Evolutionary conservation across 2,329 filamentous ascomycete species (phyloP).

Genomic region (Pleurostoma richardsiae): DNA sequence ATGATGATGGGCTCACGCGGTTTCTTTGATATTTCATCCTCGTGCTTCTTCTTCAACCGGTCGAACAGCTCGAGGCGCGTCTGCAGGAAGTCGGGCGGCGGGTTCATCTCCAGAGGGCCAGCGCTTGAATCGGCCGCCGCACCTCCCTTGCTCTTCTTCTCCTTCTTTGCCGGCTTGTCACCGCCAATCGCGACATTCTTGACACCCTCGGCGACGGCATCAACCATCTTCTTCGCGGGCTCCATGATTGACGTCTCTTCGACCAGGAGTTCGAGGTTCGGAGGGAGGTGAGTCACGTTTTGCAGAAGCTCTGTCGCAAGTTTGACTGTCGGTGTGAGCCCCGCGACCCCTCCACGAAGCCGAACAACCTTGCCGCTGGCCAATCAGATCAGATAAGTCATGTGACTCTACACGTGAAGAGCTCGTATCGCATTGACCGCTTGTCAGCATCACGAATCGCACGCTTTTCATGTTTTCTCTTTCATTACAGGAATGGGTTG

Average conservation of each 20-base stretch:
- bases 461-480: no score
- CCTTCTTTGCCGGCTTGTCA: slow-evolving; percentile 33
- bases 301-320: no score
- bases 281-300: no score
- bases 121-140: slow-evolving; percentile 26
- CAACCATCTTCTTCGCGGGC: slow-evolving; percentile 39
- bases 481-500: no score
- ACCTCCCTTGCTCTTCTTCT: slow-evolving; percentile 41
- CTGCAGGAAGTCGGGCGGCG: slow-evolving; percentile 71
- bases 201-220: slow-evolving; percentile 48
- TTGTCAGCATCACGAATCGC: no score
- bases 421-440: no score
- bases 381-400: no score
- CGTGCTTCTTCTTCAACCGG: slow-evolving; percentile 76
- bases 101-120: slow-evolving; percentile 42
- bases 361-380: no score
- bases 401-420: no score
- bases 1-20: slow-evolving; percentile 71
- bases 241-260: slow-evolving; percentile 30
- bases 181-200: slow-evolving; percentile 42
- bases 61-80: slow-evolving; percentile 85
- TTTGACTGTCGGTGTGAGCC: no score
- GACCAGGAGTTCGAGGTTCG: no score
- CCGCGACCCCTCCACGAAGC: no score
- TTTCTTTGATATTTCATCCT: slow-evolving; percentile 68